Base-by-base conservation (phyloP, 2,329 filamentous ascomycete species). In the Chaetomiaceae sp. region DNA sequence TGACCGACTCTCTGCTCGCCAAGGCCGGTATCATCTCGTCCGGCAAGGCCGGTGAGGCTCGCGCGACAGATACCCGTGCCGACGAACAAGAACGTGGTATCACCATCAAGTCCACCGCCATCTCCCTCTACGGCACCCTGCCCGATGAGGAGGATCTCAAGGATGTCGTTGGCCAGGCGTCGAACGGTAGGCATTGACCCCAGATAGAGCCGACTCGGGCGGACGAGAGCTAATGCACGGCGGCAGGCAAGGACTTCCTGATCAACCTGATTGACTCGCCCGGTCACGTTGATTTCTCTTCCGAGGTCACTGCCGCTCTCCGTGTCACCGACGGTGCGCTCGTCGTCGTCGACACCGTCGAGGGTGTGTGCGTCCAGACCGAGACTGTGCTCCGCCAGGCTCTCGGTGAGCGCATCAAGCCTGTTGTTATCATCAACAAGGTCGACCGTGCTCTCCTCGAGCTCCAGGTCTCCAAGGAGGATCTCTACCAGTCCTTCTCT, bases 181-280 rank as follows among this genome's bases (percentile, higher is more conserved):
- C 89, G 63, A 82, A 90, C 59, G 93, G 59, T 61, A 57, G 39
- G 50, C 38, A 23, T 5, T 23, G 25, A n/a, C n/a, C 21, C 21
- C 25, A 13, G 4, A 12, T 25, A 12, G 35, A 31, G 10, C 31
- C 14, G 14, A 14, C 38, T 35, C 19, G 7, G 44, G 10, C 25
- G 13, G 5, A 5, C 8, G 31, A 19, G 17, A 20, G 48, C 50
- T 58, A 44, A 60, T 43, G n/a, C 4, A 20, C 5, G 17, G 13
- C n/a, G 19, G 7, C 49, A 61, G 60, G 93, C 74, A 87, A 86
- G 73, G 89, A 96, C 73, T 99, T 99, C 87, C 82, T 99, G 81
- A 95, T 99, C 86, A 99, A 99, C 86, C 83, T 99, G 77, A 99
- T 99, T 74, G 93, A 99, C 78, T 99, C 93, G 55, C 93, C 93